These are phyloP conservation scores for Sporothrix humicola DNA, from an alignment of 2,329 filamentous ascomycete species.

Conservation along the genomic window DNA sequence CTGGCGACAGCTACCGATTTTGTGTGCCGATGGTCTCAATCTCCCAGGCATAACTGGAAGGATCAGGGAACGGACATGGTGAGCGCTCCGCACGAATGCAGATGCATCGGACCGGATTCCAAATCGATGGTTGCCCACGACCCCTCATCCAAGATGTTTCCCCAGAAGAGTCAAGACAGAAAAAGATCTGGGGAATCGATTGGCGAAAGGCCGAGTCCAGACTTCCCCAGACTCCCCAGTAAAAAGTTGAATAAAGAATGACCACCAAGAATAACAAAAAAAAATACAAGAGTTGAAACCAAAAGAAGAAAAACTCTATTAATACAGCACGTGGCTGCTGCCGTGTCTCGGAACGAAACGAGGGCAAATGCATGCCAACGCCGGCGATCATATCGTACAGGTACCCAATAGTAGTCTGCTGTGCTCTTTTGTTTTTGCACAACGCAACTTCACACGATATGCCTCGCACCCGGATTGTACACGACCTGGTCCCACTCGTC, in stretches of 20 bases:
- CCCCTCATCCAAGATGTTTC: background rate
- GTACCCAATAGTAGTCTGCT: too few relatives aligned
- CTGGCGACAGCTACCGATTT: too few relatives aligned
- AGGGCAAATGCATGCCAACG: background rate
- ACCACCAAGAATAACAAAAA: too few relatives aligned
- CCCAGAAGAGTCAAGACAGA: background rate
- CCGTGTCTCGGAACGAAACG: background rate
- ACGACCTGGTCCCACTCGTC: conserved; percentile 24
- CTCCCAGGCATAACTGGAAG: background rate
- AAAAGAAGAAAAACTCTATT: background rate
- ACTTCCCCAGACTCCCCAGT: background rate
- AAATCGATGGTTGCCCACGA: background rate
- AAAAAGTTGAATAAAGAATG: too few relatives aligned
- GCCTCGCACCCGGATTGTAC: background rate
- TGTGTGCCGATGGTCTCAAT: too few relatives aligned
- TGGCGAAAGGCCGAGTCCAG: background rate
- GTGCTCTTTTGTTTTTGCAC: background rate
- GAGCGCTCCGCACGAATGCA: too few relatives aligned
- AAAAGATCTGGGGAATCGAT: background rate
- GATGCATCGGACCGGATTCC: background rate
- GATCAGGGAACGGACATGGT: background rate
- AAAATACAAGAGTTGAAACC: background rate
- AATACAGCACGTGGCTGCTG: background rate
- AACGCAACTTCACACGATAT: background rate
- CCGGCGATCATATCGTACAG: background rate